A percentile compares a stretch with the other conserved stretches of the same genome.
Evolutionary conservation across 305 asterid species (phyloP).

Genomic region (Euphrasia arctica): DNA sequence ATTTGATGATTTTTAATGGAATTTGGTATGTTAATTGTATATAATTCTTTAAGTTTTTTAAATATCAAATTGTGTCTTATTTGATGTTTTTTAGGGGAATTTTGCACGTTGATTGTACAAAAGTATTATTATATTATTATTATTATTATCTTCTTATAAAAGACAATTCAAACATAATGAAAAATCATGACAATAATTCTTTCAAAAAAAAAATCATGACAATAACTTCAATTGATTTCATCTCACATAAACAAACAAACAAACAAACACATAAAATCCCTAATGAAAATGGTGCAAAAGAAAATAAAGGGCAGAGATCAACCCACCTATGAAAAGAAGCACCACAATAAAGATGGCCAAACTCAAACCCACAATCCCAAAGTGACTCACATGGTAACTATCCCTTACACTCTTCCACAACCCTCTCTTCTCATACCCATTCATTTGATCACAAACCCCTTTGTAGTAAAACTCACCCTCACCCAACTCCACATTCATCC

Average conservation of each 20-base stretch:
- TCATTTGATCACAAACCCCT: slow-evolving; percentile 40
- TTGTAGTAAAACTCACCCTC: slow-evolving; percentile 41
- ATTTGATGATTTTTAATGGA: too few species aligned
- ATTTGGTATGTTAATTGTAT: too few species aligned
- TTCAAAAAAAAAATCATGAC: background rate
- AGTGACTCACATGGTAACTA: slow-evolving; percentile 26
- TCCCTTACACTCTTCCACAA: slow-evolving; percentile 30
- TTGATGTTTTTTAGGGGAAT: too few species aligned
- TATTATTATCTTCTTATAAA: too few species aligned
- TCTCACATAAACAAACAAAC: background rate
- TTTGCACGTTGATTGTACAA: too few species aligned
- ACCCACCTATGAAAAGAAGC: slow-evolving; percentile 32
- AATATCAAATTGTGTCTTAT: too few species aligned
- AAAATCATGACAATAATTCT: too few species aligned
- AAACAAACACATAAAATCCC: background rate
- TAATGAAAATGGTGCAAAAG: slow-evolving; percentile 39
- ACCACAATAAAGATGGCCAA: slow-evolving; percentile 29
- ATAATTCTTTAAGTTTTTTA: too few species aligned
- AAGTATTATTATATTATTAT: too few species aligned
- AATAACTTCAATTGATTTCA: background rate
- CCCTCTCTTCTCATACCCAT: slow-evolving; percentile 26
- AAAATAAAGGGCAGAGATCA: slow-evolving; percentile 26
- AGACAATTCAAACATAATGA: too few species aligned
- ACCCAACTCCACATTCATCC: slow-evolving; percentile 31
- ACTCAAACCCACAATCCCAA: slow-evolving; percentile 34